Conservation (phyloP, 371 early-diverging fungal genomes). For the Lichtheimia corymbifera region DNA sequence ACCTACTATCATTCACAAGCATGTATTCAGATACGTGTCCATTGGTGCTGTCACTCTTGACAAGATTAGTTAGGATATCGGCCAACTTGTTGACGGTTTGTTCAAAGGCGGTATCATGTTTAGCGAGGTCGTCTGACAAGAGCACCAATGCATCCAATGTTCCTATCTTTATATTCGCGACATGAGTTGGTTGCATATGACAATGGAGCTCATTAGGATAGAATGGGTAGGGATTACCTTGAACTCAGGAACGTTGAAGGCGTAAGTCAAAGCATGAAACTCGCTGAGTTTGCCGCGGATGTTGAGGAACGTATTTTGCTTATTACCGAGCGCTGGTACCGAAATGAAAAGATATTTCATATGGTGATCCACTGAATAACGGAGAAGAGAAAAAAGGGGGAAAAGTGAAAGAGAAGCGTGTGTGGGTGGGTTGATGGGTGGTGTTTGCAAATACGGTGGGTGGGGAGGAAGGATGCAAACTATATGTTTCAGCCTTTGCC, state of each 20-base stretch:
- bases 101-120: conserved; percentile 79
- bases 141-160: conserved; percentile 89
- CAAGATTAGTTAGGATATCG: conserved; percentile 74
- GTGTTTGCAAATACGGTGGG: too few relatives aligned
- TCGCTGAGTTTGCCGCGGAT: conserved; percentile 43
- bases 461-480: too few relatives aligned
- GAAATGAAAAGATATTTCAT: conserved; percentile 53
- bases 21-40: conserved; percentile 59
- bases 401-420: too few relatives aligned
- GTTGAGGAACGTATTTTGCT: conserved; percentile 42
- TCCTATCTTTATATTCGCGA: conserved; percentile 68
- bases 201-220: background rate
- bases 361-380: too few relatives aligned
- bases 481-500: too few relatives aligned
- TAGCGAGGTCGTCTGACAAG: conserved; percentile 90
- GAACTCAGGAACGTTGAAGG: conserved; percentile 53
- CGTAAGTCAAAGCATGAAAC: conserved; percentile 34
- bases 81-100: conserved; percentile 73
- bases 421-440: too few relatives aligned
- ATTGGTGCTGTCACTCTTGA: conserved; percentile 46
- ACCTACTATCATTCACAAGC: conserved; percentile 82
- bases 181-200: background rate
- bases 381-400: too few relatives aligned
- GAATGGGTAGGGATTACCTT: conserved; percentile 29
- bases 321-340: conserved; percentile 48